These are phyloP conservation scores for Hermanozyma aechmeae DNA, from an alignment of 805 yeast genomes.

Conservation along the genomic window DNA sequence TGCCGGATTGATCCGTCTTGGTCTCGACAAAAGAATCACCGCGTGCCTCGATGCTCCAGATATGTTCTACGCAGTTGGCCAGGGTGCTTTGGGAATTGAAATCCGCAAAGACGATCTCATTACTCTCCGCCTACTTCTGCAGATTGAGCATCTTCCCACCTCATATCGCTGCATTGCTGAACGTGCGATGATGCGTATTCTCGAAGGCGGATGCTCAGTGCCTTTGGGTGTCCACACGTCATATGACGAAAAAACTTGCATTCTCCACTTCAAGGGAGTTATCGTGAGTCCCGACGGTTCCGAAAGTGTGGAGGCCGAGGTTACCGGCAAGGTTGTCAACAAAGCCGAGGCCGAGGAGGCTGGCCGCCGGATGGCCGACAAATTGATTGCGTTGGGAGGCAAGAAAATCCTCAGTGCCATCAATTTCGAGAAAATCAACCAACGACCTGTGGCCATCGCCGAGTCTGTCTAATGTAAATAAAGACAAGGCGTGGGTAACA, in stretches of 20 bases:
- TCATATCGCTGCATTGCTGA: constrained; percentile 80
- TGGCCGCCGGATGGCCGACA: constrained; percentile 63
- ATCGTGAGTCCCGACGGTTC: constrained; percentile 83
- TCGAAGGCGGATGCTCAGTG: constrained; percentile 97
- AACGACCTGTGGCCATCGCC: constrained; percentile 24
- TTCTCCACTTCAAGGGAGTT: constrained; percentile 52
- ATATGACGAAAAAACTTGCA: constrained; percentile 34
- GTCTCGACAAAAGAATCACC: constrained; percentile 69
- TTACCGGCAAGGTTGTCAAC: constrained; percentile 26
- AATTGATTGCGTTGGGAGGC: constrained; percentile 69
- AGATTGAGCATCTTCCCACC: constrained; percentile 57
- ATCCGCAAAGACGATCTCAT: constrained; percentile 61
- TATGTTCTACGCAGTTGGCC: constrained; percentile 97
- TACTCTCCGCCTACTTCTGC: constrained; percentile 49
- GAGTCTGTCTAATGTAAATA: too few species aligned
- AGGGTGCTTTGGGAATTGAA: constrained; percentile 94
- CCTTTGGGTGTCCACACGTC: constrained; percentile 85
- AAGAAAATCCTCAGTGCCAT: constrained; percentile 72
- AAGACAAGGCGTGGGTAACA: too few species aligned
- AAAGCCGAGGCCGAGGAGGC: constrained; percentile 57
- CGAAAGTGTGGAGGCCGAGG: constrained; percentile 51
- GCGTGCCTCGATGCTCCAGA: constrained; percentile 59
- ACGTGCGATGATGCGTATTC: constrained; percentile 71
- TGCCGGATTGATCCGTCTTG: constrained; percentile 78
- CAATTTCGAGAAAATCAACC: constrained; percentile 56